Evolutionary conservation across 768 basidiomycete species (phyloP), one percentile per base, ranked within the genome.

Genomic region (Trichaptum fuscoviolaceum): DNA sequence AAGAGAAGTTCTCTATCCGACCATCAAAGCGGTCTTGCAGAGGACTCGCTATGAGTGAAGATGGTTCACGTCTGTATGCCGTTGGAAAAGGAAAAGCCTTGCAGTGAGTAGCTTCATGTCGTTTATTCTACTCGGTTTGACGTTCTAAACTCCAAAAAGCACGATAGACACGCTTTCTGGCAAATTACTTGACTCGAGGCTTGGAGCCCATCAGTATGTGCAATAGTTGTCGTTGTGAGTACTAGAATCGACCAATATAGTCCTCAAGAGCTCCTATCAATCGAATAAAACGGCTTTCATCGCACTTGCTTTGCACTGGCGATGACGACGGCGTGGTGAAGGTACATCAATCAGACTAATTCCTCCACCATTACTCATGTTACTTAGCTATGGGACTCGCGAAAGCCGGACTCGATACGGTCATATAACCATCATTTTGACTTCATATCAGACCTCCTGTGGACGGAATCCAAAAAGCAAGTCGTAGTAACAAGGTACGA

Each of bases 241-340:
- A 58, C 42, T 12, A 4, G 20, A 52, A 20, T 52, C 59, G 58
- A 26, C 63, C 59, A 18, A 34, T 34, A n/a, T 57, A 57, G 57
- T 63, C 62, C 25, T 42, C 2, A 63, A 95, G 93, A 65, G 85
- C 87, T 26, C 85, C 95, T 9, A 90, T 98, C 68, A 97, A 96
- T 74, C 91, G 95, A 67, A 84, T 97, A 36, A 88, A 88, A 70
- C 81, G 82, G 69, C 76, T 93, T 58, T 83, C 85, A 70, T 85
- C 89, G 5, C 85, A 91, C 75, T 77, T 94, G 65, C 75, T 96
- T 18, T 86, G 87, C 23, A 94, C 92, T 7, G 96, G 96, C 20
- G 96, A 97, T 74, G 96, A 98, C 73, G 94, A 96, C 64, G 96
- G 96, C 35, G 87, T 95, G 25, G 87, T 98, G 75, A 96, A 96